Evolutionary conservation across 2,329 filamentous ascomycete species (phyloP), one percentile per base, ranked within the genome.

Genomic region (Aspergillus versicolor): DNA sequence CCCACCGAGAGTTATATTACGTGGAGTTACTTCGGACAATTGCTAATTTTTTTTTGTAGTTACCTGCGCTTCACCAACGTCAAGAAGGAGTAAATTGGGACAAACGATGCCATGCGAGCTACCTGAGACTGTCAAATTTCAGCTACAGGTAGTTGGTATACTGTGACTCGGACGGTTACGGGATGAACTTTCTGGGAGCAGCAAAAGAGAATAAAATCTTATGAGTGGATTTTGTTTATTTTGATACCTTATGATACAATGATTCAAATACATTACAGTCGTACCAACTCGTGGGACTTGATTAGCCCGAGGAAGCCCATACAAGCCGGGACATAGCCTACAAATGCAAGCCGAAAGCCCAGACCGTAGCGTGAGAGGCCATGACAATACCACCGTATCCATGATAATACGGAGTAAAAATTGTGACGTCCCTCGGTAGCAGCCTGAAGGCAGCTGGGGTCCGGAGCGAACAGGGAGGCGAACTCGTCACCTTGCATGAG

Each of bases 41-140:
- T 12, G 41, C 50, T 52, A 44, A 52, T 13, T 8, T 15, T 7
- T 51, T 11, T 12, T 4, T n/a, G 54, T 32, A 75, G 71, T 66
- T 73, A 73, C 66, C 70, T 73, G 42, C 70, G 71, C 59, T 73
- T 70, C 65, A 68, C 70, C 62, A 69, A 63, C 61, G 62, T 75
- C 57, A 67, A 72, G 63, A 67, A 73, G 64, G 43, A 66, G 53
- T 72, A 71, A 64, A 66, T 56, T 52, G 22, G 42, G 48, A 46
- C 38, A 24, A 11, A 24, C 21, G 41, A 46, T 48, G 17, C 52
- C 24, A 13, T 30, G 41, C 24, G 42, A 44, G n/a, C 54, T n/a
- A 37, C 52, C 42, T 49, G 13, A 9, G 24, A 24, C 45, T 49
- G 17, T 24, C 37, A 17, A 30, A 34, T 48, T 13, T n/a, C 24